Base-by-base conservation (phyloP, 1,284 basidiomycete genomes). In the Volvariella volvacea region DNA sequence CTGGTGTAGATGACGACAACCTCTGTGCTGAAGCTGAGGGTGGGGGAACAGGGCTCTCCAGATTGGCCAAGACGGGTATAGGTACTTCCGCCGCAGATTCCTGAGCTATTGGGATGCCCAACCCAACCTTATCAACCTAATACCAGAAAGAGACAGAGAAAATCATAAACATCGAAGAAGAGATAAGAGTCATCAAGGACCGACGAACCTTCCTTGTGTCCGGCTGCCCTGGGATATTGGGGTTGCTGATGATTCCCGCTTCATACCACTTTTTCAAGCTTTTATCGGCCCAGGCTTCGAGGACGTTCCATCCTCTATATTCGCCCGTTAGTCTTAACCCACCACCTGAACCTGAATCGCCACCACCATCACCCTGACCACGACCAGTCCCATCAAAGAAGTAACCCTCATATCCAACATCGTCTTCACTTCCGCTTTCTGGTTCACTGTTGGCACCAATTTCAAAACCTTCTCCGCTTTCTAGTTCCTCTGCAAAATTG, bases 401-500 rank as follows among this genome's bases (percentile, higher is more conserved):
- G 61, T 92, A 93, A 48, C 83, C 76, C 54, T 88, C 83, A 58
- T 93, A 94, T 1, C 92, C 92, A 38, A 92, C 65, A 48, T 82
- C 85, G 57, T 94, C 90, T 56, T 89, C 87, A 52, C 80, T 83
- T 14, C 73, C 83, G 38, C 87, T 84, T 41, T 80, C 82, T 10
- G 69, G 75, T 31, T 88, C 87, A 8, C 19, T 15, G 30, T 67
- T 75, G n/a, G 66, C 65, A 14, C 88, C 89, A 39, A 90, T 70
- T 61, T 93, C 91, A 62, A 76, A 92, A 1, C 88, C 86, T 45
- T 94, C 91, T 2, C 92, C 91, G 40, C 69, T 80, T 67, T 98
- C 95, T 20, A 99, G 64, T 50, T 98, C 93, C 38, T 99, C 95
- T 2, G 83, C 92, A 58, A 98, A 95, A 40, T 73, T 74, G n/a